A percentile compares a stretch with the other conserved stretches of the same genome.
Conservation (phyloP, 768 basidiomycete genomes). For the Podaxis mareebaensis region DNA sequence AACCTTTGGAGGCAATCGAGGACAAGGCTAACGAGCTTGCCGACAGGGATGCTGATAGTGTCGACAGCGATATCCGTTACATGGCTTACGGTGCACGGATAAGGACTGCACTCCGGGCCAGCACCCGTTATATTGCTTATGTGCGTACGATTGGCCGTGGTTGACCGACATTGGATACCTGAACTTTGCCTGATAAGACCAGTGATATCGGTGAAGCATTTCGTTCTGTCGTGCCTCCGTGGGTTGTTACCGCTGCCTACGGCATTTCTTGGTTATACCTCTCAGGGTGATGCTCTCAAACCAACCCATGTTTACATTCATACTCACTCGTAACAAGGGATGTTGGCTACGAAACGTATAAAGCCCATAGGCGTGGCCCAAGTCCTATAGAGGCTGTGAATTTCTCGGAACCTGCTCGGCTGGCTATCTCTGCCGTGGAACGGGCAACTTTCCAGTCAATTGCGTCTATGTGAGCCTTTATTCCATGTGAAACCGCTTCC, state of each 20-base stretch:
- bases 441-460: slow-evolving; percentile 80
- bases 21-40: slow-evolving; percentile 57
- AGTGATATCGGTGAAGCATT: slow-evolving; percentile 86
- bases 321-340: slow-evolving; percentile 42
- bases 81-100: slow-evolving; percentile 79
- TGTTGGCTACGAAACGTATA: slow-evolving; percentile 81
- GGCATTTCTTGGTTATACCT: slow-evolving; percentile 84
- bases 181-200: slow-evolving; percentile 44
- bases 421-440: slow-evolving; percentile 72
- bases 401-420: slow-evolving; percentile 68
- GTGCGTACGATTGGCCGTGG: slow-evolving; percentile 37
- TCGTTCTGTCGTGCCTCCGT: slow-evolving; percentile 73
- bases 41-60: slow-evolving; percentile 63
- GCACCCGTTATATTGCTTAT: slow-evolving; percentile 76
- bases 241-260: slow-evolving; percentile 74
- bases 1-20: slow-evolving; percentile 41
- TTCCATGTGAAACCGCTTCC: slow-evolving; percentile 14
- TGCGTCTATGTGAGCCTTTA: slow-evolving; percentile 68
- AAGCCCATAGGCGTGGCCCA: slow-evolving; percentile 69
- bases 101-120: slow-evolving; percentile 71
- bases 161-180: slow-evolving; percentile 14
- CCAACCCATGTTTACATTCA: slow-evolving; percentile 4
- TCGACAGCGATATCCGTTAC: slow-evolving; percentile 69
- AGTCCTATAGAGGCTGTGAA: slow-evolving; percentile 63
- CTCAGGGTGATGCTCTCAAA: slow-evolving; percentile 38